Evolutionary conservation across 352 stramenopile genomes (phyloP), one percentile per base, ranked within the genome.

Genomic region (Globisporangium echinulatum): DNA sequence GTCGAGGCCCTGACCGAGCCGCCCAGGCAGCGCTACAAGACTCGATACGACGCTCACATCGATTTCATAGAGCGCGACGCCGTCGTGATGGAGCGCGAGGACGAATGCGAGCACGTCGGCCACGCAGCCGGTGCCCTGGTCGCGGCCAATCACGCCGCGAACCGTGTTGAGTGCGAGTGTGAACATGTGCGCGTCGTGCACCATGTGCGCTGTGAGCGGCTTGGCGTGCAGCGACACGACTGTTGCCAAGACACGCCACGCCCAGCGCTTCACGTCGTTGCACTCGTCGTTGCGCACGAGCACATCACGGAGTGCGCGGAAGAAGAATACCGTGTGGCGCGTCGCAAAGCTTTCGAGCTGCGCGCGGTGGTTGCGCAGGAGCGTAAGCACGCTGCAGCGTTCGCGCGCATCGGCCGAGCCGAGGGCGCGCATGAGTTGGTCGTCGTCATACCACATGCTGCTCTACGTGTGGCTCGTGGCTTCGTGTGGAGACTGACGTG

Each of bases 31-130:
- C 8, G n/a, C 43, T 3, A 14, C 51, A 4, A 59, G 54, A 11
- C 54, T 19, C 7, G 5, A 11, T 5, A 53, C 54, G 14, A 53
- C 6, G 3, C 14, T 25, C 3, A n/a, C 25, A 42, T 53, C 36
- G 4, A 42, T 11, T 15, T 14, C 44, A 17, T 46, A 37, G 44
- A 59, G 54, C 5, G 33, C 19, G 9, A 43, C n/a, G 9, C 44
- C 17, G 54, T 53, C 33, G 33, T 52, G 19, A 17, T 59, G 52
- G 33, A 59, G 15, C 33, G 46, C 44, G 4, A 44, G 17, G 7
- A 59, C 33, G 44, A 59, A 53, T 37, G 19, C 44, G 33, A 59
- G 44, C 33, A 48, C 44, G 33, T 59, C 44, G 37, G 46, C 53
- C 36, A 53, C 54, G 37, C 46, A 59, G 25, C 33, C 38, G n/a